phyloP scores from a whole-genome alignment of 2,329 filamentous ascomycete species.

The Stylonectria norvegica region DNA sequence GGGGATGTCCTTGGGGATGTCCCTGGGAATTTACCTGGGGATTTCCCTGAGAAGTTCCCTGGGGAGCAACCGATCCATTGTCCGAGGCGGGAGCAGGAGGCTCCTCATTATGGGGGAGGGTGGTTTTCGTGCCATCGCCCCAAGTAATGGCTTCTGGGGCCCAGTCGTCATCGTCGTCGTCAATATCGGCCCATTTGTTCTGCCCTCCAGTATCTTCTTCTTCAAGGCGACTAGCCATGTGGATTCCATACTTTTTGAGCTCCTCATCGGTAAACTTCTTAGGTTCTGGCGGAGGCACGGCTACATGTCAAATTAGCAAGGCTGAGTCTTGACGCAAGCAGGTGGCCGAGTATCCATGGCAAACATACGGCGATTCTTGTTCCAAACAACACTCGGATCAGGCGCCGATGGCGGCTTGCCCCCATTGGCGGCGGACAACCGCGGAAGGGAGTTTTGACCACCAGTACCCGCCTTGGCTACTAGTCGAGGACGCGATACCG shows the following conservation, averaged over 20 bases:
- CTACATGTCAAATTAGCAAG: conserved; percentile 36
- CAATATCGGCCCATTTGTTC: conserved; percentile 85
- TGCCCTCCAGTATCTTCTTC: conserved; percentile 71
- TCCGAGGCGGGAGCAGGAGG: conserved; percentile 28
- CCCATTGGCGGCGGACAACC: conserved; percentile 49
- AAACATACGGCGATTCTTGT: conserved; percentile 76
- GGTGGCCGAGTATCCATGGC: conserved; percentile 1
- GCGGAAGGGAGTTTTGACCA: conserved; percentile 49
- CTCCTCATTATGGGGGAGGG: conserved; percentile 62
- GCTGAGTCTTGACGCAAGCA: conserved; percentile 1
- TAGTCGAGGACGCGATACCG: conserved; percentile 63
- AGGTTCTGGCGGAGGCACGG: conserved; percentile 63
- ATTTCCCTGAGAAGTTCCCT: too few species aligned
- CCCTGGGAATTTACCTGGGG: too few species aligned
- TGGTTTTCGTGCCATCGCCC: conserved; percentile 84
- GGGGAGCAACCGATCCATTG: conserved; percentile 21
- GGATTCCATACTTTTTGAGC: conserved; percentile 81
- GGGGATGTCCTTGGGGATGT: too few species aligned
- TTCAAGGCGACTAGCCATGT: conserved; percentile 75
- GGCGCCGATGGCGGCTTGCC: conserved; percentile 60
- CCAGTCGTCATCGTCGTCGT: conserved; percentile 86
- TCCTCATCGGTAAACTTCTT: conserved; percentile 87
- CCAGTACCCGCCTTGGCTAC: conserved; percentile 70
- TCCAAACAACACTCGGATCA: conserved; percentile 77
- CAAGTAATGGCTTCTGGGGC: conserved; percentile 80